Conservation (phyloP, 176 grass and related monocot genomes). For the Coix lacrymajobi region DNA sequence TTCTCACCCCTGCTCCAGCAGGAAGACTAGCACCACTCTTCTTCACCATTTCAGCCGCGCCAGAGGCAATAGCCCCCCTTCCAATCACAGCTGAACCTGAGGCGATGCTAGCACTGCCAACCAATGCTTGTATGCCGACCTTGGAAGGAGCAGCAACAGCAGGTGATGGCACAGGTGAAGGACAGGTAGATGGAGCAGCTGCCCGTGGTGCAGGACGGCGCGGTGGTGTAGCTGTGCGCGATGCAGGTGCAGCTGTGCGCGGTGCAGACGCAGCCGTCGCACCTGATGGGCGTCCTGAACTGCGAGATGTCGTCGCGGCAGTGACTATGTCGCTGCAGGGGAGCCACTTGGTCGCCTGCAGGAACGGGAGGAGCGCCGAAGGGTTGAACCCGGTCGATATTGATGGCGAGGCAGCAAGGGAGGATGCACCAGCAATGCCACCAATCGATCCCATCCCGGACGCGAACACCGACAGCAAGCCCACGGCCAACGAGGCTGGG, state of each 20-base stretch:
- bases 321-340: conserved; percentile 65
- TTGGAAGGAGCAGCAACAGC: conserved; percentile 40
- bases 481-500: conserved; percentile 30
- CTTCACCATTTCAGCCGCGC: conserved; percentile 24
- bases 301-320: not conserved
- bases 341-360: conserved; percentile 82
- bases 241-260: not conserved
- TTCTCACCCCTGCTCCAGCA: conserved; percentile 17
- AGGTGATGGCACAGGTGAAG: conserved; percentile 37
- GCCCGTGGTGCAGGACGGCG: not conserved
- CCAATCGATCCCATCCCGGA: conserved; percentile 35
- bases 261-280: not conserved
- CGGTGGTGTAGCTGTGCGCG: not conserved
- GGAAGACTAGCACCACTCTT: conserved; percentile 18
- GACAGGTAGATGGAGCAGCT: not conserved
- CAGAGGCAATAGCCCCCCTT: not conserved
- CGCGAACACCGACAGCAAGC: conserved; percentile 48
- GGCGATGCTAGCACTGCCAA: not conserved
- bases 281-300: conserved; percentile 11
- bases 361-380: conserved; percentile 64
- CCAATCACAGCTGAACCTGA: conserved; percentile 17
- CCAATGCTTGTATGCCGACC: conserved; percentile 24
- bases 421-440: conserved; percentile 12
- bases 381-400: conserved; percentile 61
- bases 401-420: conserved; percentile 52